Evolutionary conservation across 306 rosid genomes (phyloP).

Genomic region (Pueraria montana): DNA sequence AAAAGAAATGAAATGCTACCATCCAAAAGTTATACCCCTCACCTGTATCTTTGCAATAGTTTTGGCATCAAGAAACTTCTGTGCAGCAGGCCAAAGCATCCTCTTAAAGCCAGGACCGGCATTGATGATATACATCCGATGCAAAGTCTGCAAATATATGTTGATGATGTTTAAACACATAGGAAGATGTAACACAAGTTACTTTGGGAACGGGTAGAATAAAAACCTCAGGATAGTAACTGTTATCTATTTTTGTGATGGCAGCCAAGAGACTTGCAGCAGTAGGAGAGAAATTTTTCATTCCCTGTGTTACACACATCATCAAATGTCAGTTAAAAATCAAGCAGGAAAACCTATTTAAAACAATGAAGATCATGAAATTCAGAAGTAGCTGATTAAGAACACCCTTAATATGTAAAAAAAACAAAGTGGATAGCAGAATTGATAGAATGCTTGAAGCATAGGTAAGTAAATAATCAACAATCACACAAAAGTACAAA

Average conservation of each 20-base stretch:
- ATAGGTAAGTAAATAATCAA: not conserved
- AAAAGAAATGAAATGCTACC: conserved; percentile 6
- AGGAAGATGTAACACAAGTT: conserved; percentile 23
- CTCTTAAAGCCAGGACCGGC: conserved; percentile 90
- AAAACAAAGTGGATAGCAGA: not conserved
- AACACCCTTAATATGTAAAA: not conserved
- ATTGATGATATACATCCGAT: conserved; percentile 83
- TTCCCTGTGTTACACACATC: conserved; percentile 64
- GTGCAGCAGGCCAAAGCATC: conserved; percentile 93
- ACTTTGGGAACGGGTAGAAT: conserved; percentile 11
- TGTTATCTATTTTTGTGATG: conserved; percentile 74
- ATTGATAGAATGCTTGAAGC: not conserved
- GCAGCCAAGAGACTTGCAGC: conserved; percentile 78
- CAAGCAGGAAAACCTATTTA: not conserved
- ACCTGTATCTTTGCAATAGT: conserved; percentile 89
- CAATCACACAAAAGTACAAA: not conserved
- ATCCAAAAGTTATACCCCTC: conserved; percentile 31
- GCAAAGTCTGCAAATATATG: conserved; percentile 66
- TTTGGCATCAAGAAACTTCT: conserved; percentile 81
- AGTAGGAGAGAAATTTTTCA: conserved; percentile 77
- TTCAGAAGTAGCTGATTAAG: not conserved
- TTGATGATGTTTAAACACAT: not conserved
- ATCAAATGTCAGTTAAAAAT: conserved; percentile 32
- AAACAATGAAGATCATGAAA: not conserved
- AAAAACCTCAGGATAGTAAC: conserved; percentile 88